Evolutionary conservation across 2,329 filamentous ascomycete species (phyloP).

Genomic region (Penicillium paneum): DNA sequence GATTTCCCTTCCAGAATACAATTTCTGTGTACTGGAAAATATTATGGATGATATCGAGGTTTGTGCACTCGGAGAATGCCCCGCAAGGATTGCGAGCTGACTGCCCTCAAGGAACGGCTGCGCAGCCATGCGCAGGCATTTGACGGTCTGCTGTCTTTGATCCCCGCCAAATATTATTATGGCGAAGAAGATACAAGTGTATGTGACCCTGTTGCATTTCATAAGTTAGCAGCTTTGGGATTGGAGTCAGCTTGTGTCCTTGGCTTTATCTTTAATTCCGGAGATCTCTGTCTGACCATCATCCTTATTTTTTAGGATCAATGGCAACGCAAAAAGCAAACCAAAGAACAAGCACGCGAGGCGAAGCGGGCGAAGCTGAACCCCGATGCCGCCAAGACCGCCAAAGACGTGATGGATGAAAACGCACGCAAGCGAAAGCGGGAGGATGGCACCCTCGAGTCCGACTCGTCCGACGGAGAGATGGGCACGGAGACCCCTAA

Average conservation of each 20-base stretch:
- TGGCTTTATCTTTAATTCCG: slow-evolving; percentile 8
- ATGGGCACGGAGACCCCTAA: slow-evolving; percentile 51
- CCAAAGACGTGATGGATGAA: slow-evolving; percentile 91
- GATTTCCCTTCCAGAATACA: slow-evolving; percentile 15
- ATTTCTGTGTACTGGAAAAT: slow-evolving; percentile 13
- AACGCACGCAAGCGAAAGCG: slow-evolving; percentile 76
- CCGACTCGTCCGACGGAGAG: slow-evolving; percentile 48
- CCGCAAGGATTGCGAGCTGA: slow-evolving; percentile 21
- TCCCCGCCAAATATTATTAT: slow-evolving; percentile 88
- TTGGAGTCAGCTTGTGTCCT: slow-evolving; percentile 10
- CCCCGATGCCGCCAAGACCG: slow-evolving; percentile 83
- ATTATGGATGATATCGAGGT: slow-evolving; percentile 42
- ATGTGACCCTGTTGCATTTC: slow-evolving; percentile 45
- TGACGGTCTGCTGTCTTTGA: slow-evolving; percentile 80
- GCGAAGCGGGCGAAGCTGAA: slow-evolving; percentile 87
- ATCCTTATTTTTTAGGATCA: slow-evolving; percentile 62
- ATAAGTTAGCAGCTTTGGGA: neutral
- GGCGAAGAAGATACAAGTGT: slow-evolving; percentile 73
- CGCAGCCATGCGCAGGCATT: slow-evolving; percentile 67
- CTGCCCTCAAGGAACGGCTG: slow-evolving; percentile 44
- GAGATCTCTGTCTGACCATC: slow-evolving; percentile 14
- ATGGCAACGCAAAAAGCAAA: slow-evolving; percentile 94
- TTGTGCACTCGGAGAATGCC: slow-evolving; percentile 22
- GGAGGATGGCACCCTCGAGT: slow-evolving; percentile 56
- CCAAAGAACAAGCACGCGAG: slow-evolving; percentile 78